These are phyloP conservation scores for Suhomyces sp. DNA, from an alignment of 805 yeast genomes.

Conservation along the genomic window DNA sequence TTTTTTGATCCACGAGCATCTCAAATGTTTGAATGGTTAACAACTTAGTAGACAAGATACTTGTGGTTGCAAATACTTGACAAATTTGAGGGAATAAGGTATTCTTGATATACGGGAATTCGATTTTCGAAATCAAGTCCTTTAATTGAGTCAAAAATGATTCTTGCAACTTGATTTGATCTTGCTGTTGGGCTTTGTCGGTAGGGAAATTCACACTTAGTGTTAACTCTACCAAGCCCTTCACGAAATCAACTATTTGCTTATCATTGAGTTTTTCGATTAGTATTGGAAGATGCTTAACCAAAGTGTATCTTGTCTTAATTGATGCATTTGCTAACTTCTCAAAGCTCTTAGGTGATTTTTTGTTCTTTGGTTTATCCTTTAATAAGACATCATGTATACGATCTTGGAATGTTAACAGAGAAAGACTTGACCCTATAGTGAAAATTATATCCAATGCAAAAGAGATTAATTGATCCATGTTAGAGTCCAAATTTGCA, in stretches of 20 bases:
- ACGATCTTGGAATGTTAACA: conserved; percentile 72
- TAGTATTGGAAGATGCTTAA: conserved; percentile 49
- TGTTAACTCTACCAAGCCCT: conserved; percentile 42
- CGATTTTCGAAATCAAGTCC: conserved; percentile 47
- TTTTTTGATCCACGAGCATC: conserved; percentile 53
- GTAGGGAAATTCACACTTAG: conserved; percentile 24
- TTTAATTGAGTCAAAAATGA: conserved; percentile 46
- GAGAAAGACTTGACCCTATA: conserved; percentile 68
- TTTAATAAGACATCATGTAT: conserved; percentile 49
- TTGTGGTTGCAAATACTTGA: conserved; percentile 77
- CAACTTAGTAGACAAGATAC: conserved; percentile 75
- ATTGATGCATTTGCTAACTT: conserved; percentile 34
- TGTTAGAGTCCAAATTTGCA: conserved; percentile 20
- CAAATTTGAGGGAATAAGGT: conserved; percentile 73
- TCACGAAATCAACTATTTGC: conserved; percentile 49
- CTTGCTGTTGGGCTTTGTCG: conserved; percentile 28
- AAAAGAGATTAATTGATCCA: conserved; percentile 43
- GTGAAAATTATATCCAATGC: conserved; percentile 57
- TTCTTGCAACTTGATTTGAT: conserved; percentile 50
- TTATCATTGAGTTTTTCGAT: conserved; percentile 49
- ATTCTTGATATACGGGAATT: conserved; percentile 70
- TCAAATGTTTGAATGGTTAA: conserved; percentile 63
- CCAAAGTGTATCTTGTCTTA: conserved; percentile 28
- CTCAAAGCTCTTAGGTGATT: conserved; percentile 19
- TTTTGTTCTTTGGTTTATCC: conserved; percentile 23